A percentile compares a stretch with the other conserved stretches of the same genome.
These are phyloP conservation scores for Pseudocercospora cruenta DNA, from an alignment of 2,329 filamentous ascomycete genomes.

Conservation along the genomic window DNA sequence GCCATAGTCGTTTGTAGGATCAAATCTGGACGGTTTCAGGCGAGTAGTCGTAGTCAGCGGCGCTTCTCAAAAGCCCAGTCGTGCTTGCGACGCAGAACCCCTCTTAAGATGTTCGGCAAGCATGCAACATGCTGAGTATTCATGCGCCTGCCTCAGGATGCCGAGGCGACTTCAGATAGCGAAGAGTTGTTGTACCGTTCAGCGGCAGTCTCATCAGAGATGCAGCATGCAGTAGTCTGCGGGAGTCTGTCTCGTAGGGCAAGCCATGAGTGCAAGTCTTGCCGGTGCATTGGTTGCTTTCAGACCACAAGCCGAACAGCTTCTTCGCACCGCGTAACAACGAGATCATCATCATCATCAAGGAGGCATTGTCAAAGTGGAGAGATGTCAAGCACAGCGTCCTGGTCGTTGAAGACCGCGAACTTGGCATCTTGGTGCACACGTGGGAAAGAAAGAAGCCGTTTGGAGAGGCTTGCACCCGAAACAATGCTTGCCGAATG, in stretches of 20 bases:
- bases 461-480: background rate
- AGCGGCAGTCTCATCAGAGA: background rate
- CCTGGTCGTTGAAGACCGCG: background rate
- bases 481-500: background rate
- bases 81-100: background rate
- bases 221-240: slow-evolving; percentile 1
- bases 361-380: background rate
- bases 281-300: background rate
- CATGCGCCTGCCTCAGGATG: background rate
- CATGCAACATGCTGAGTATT: background rate
- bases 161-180: background rate
- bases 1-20: background rate
- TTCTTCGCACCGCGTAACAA: background rate
- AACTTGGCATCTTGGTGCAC: background rate
- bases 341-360: background rate
- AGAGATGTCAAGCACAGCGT: background rate
- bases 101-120: background rate
- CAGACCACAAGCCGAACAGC: background rate
- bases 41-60: background rate
- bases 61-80: background rate
- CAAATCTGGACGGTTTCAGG: background rate
- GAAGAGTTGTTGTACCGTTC: background rate
- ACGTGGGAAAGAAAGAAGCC: background rate
- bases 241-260: slow-evolving; percentile 1
- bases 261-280: background rate